Base-by-base conservation (phyloP, 208 protist species). In the Polymyxa betae region DNA sequence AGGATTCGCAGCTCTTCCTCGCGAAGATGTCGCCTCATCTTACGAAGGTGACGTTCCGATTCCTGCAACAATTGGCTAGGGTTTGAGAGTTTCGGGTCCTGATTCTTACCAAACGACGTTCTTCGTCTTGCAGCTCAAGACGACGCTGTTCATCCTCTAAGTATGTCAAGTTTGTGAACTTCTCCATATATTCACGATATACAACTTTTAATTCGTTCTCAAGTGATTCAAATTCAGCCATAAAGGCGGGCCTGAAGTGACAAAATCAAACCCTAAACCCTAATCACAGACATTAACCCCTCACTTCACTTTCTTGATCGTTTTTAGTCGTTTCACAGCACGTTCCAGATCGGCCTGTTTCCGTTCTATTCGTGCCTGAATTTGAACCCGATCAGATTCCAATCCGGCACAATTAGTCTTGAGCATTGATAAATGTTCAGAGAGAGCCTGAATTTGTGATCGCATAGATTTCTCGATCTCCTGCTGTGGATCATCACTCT, bases 281-380 rank as follows among this genome's bases (percentile, higher is more conserved):
- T 60, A 60, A 60, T 29, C 24, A 60, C 12, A 5, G 24, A 60
- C 24, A 5, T 60, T 60, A 82, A 5, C n/a, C n/a, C 5, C 5
- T 35, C 35, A 82, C 72, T 82, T 82, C 16, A 82, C 72, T 82
- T 89, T 89, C 54, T 89, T 89, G 32, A 89, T 72, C 5, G 12
- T 77, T 44, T 66, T 60, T 32, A 89, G n/a, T 38, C 88, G 88
- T 44, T 89, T 89, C 45, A 77, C 29, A 40, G 54, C 49, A 66
- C 88, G 5, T 32, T 89, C 88, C 32, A 89, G 5, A 5, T 89
- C 88, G 16, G n/a, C n/a, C 88, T 89, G 49, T 89, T 89, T 89
- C n/a, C 88, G 88, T 66, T 60, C 54, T 32, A 89, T 89, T 44
- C 66, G 32, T 44, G 49, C 5, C 32, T 77, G 46, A 20, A 89